Evolutionary conservation across 106 monocot species (phyloP).

Genomic region (Dendrobium nobile): DNA sequence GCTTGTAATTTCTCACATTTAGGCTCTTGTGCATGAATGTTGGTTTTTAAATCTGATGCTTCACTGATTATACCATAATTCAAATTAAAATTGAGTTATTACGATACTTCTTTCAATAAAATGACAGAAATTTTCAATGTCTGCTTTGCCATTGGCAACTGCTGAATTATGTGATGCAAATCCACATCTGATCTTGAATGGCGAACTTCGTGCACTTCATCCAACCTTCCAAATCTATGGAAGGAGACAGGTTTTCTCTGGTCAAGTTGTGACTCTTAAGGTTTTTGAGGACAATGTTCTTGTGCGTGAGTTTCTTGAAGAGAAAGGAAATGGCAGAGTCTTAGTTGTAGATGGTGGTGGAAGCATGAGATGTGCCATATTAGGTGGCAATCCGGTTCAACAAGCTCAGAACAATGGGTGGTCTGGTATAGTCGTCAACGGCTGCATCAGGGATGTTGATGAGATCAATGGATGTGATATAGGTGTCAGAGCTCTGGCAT

Average conservation of each 20-base stretch:
- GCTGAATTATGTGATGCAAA: slow-evolving; percentile 25
- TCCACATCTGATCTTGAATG: slow-evolving; percentile 12
- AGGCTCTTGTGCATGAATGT: too few relatives aligned
- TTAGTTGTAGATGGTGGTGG: slow-evolving; percentile 25
- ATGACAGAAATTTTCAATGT: slow-evolving; percentile 1
- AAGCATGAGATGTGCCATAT: slow-evolving; percentile 19
- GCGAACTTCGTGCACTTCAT: slow-evolving; percentile 25
- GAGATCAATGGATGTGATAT: slow-evolving; percentile 29
- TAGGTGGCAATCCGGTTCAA: slow-evolving; percentile 24
- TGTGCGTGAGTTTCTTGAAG: slow-evolving; percentile 22
- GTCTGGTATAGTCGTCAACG: slow-evolving; percentile 23
- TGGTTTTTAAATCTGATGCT: too few relatives aligned
- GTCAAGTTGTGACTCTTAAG: slow-evolving; percentile 25
- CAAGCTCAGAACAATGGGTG: slow-evolving; percentile 28
- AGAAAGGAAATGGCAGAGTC: slow-evolving; percentile 25
- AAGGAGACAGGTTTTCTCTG: slow-evolving; percentile 17
- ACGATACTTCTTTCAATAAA: background rate
- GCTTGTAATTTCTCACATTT: too few relatives aligned
- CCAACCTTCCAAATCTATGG: slow-evolving; percentile 27
- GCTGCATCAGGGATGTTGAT: slow-evolving; percentile 28
- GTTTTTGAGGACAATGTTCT: slow-evolving; percentile 24
- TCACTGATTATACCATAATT: too few relatives aligned
- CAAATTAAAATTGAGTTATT: too few relatives aligned
- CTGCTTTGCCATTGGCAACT: slow-evolving; percentile 19
- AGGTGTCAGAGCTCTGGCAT: slow-evolving; percentile 24